Conservation (phyloP, 441 rosid genomes). For the Kokia cookei region DNA sequence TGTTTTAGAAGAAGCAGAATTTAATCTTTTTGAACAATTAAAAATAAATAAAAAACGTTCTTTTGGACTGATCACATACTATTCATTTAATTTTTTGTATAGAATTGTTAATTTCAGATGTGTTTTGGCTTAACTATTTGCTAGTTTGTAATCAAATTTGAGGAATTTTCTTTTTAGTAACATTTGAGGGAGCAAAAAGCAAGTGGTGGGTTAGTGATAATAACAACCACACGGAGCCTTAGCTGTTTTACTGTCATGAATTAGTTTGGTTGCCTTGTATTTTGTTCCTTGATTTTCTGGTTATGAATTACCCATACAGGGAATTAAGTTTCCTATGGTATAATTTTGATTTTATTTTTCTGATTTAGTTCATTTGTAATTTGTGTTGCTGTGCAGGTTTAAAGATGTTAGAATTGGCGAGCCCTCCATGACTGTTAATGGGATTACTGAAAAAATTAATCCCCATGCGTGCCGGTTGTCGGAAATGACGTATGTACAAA, state of each 20-base stretch:
- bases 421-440: slow-evolving; percentile 38
- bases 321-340: not conserved
- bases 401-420: slow-evolving; percentile 62
- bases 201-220: not conserved
- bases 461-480: slow-evolving; percentile 90
- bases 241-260: not conserved
- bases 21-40: not conserved
- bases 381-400: slow-evolving; percentile 49
- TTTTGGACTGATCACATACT: not conserved
- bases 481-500: slow-evolving; percentile 59
- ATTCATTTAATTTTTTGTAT: not conserved
- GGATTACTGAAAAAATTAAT: slow-evolving; percentile 29
- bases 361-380: not conserved
- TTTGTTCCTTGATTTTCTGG: not conserved
- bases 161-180: not conserved
- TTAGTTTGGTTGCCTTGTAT: not conserved
- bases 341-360: not conserved
- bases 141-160: not conserved
- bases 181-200: not conserved
- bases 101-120: not conserved
- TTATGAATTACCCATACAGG: not conserved
- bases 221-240: not conserved
- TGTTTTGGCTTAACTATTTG: not conserved
- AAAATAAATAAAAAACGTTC: not conserved
- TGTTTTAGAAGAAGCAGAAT: not conserved